phyloP scores from a whole-genome alignment of 345 rosid genomes.

The Triadica sebifera region DNA sequence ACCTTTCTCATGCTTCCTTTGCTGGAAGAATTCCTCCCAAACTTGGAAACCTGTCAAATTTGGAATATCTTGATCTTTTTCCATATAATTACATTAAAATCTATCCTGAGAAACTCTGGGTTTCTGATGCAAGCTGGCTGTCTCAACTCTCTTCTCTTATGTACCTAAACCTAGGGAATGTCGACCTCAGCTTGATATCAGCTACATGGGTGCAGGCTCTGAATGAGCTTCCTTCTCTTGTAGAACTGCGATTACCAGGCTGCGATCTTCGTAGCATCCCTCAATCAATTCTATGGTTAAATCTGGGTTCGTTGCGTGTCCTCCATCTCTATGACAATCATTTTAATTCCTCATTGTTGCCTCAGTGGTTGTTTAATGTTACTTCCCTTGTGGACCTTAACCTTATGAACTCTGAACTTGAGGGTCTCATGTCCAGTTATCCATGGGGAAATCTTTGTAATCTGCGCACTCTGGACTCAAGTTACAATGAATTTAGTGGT shows the following conservation, averaged over 20 bases:
- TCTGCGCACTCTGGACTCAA: slow-evolving; percentile 30
- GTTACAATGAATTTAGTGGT: slow-evolving; percentile 18
- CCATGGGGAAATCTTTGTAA: slow-evolving; percentile 16
- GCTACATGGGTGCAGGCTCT: slow-evolving; percentile 26
- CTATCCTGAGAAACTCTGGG: neutral
- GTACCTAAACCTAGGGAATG: slow-evolving; percentile 23
- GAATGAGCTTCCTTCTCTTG: slow-evolving; percentile 32
- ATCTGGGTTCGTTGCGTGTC: neutral
- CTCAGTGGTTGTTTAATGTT: slow-evolving; percentile 1
- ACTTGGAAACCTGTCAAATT: slow-evolving; percentile 29
- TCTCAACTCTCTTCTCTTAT: slow-evolving; percentile 24
- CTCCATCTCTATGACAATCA: neutral
- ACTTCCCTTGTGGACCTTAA: slow-evolving; percentile 10
- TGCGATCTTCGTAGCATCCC: neutral
- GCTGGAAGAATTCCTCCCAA: slow-evolving; percentile 23
- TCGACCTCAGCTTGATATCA: slow-evolving; percentile 21
- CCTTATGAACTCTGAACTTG: slow-evolving; percentile 1
- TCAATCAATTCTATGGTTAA: neutral
- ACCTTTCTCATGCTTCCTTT: slow-evolving; percentile 29
- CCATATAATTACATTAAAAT: neutral
- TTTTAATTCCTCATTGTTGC: slow-evolving; percentile 7
- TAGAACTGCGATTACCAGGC: slow-evolving; percentile 23
- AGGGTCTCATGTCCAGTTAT: neutral
- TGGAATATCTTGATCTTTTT: slow-evolving; percentile 22
- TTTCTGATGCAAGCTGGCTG: slow-evolving; percentile 19